phyloP scores from a whole-genome alignment of 805 yeast species.

The Isabelozyma heimii region DNA sequence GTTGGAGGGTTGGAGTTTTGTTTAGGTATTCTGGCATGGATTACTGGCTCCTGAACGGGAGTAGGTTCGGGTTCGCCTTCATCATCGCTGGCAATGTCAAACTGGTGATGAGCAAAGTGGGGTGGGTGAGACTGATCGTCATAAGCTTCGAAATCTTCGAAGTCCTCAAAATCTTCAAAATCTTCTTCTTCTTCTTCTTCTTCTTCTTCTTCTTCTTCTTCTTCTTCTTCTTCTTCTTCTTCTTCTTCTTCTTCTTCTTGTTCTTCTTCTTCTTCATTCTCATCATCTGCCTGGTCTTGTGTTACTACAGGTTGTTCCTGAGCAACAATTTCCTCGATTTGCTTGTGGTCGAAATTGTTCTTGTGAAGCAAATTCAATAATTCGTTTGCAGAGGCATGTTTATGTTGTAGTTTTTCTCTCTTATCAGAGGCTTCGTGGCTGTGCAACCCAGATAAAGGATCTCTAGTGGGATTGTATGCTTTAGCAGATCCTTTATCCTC shows the following conservation, averaged over 20 bases:
- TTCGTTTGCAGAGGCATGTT: constrained; percentile 5
- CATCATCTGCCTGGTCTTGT: not conserved
- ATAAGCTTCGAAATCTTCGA: constrained; percentile 32
- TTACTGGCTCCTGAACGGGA: not conserved
- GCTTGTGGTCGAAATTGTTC: not conserved
- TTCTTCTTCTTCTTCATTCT: constrained; percentile 6
- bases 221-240: not conserved
- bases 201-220: constrained; percentile 10
- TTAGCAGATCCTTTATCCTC: not conserved
- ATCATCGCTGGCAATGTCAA: constrained; percentile 37
- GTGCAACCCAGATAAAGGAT: constrained; percentile 11
- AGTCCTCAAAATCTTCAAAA: constrained; percentile 24
- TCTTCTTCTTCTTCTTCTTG: constrained; percentile 8
- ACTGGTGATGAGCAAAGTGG: constrained; percentile 15
- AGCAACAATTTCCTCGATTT: not conserved
- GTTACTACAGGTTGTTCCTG: not conserved
- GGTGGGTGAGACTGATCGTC: constrained; percentile 21
- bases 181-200: constrained; percentile 12
- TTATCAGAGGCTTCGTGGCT: not conserved
- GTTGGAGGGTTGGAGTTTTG: not conserved
- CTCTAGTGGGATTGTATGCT: constrained; percentile 10
- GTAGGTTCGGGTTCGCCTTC: constrained; percentile 19
- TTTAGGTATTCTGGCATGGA: not conserved
- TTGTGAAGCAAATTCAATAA: constrained; percentile 12
- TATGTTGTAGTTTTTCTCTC: not conserved